Percentiles rank a stretch among this genome's conserved stretches.
phyloP scores from a whole-genome alignment of 257 asterid genomes.

The Solanum chilense region DNA sequence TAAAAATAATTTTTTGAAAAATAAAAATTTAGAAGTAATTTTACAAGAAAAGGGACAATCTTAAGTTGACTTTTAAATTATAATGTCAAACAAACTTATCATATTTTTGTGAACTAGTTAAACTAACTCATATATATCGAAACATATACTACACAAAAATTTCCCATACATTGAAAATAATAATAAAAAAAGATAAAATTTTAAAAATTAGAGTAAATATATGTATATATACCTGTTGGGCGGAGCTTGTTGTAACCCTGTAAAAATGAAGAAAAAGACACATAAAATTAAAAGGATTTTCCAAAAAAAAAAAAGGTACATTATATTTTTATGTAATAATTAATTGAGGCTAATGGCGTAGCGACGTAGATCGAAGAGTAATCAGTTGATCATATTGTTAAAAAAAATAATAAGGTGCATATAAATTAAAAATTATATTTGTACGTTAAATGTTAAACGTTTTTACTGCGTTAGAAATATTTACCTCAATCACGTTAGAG shows the following conservation, averaged over 20 bases:
- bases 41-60: neutral
- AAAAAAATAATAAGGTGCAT: neutral
- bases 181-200: neutral
- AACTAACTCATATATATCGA: too few species aligned
- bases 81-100: too few species aligned
- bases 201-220: neutral
- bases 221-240: constrained; percentile 5
- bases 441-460: neutral
- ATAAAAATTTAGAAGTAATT: neutral
- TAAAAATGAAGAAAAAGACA: neutral
- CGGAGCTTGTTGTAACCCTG: constrained; percentile 22
- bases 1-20: neutral
- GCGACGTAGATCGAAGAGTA: neutral
- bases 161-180: neutral
- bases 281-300: too few species aligned
- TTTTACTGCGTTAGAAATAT: accelerated
- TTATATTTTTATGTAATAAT: neutral
- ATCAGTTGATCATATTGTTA: neutral
- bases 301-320: neutral
- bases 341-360: neutral
- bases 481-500: constrained; percentile 13
- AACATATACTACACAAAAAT: neutral
- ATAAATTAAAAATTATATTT: too few species aligned
- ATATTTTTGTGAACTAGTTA: too few species aligned
- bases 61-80: too few species aligned